Percentiles rank a stretch among this genome's conserved stretches.
Conservation (phyloP, 148 eudicot species). For the Nyssa sinensis region DNA sequence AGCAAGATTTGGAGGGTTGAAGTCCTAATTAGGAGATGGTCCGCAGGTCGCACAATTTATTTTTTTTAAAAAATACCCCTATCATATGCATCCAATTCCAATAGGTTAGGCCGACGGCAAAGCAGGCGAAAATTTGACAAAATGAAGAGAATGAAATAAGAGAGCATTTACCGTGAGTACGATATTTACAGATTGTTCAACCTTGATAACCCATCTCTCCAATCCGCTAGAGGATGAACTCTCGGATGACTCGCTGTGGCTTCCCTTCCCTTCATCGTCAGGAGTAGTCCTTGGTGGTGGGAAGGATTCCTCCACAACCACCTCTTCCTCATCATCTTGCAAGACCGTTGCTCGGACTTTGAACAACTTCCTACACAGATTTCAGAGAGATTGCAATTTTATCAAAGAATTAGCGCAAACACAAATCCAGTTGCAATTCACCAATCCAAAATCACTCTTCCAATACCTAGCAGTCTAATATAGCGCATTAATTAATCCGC, state of each 20-base stretch:
- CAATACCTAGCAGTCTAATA: background rate
- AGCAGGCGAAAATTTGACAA: background rate
- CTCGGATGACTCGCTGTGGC: slow-evolving; percentile 24
- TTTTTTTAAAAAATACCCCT: too few species aligned
- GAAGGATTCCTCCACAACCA: slow-evolving; percentile 74
- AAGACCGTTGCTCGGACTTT: slow-evolving; percentile 59
- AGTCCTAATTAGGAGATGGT: too few species aligned
- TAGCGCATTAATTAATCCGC: background rate
- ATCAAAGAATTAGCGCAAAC: background rate
- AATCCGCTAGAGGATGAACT: slow-evolving; percentile 39
- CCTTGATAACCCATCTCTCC: slow-evolving; percentile 65
- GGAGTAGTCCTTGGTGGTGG: slow-evolving; percentile 36
- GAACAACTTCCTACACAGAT: slow-evolving; percentile 27
- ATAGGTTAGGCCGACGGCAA: too few species aligned
- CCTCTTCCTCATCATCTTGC: slow-evolving; percentile 77
- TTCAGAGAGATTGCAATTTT: background rate
- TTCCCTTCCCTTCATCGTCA: slow-evolving; percentile 31
- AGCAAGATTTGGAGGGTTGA: too few species aligned
- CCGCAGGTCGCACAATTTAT: too few species aligned
- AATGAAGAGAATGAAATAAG: background rate
- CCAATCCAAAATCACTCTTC: background rate
- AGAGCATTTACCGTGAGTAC: slow-evolving; percentile 63
- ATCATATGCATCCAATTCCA: background rate
- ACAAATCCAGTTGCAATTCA: background rate
- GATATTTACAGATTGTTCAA: slow-evolving; percentile 83